Evolutionary conservation across 257 asterid genomes (phyloP).

Genomic region (Penstemon newberryi): DNA sequence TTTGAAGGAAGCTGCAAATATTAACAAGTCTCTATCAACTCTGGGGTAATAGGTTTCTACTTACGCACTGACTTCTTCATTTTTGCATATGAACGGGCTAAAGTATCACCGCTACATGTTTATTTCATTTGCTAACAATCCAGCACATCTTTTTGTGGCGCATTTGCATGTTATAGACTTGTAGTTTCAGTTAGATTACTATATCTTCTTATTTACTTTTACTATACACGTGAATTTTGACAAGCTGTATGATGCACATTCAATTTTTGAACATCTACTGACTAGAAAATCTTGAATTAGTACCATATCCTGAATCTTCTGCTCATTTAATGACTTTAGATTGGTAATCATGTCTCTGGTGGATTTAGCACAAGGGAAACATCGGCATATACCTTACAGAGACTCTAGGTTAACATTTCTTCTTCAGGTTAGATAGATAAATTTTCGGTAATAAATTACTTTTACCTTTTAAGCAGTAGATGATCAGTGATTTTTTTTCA

Average conservation of each 20-base stretch:
- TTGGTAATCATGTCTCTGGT: conserved; percentile 83
- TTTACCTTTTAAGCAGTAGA: conserved; percentile 20
- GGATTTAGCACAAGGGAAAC: conserved; percentile 85
- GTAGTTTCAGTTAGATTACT: conserved; percentile 3
- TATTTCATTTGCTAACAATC: conserved; percentile 1
- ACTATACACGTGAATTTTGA: conserved; percentile 1
- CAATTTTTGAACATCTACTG: conserved; percentile 2
- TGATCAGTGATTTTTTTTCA: conserved; percentile 15
- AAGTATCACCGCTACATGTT: neutral
- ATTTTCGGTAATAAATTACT: neutral
- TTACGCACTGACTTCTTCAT: neutral
- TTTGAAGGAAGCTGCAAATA: conserved; percentile 86
- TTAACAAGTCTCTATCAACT: conserved; percentile 83
- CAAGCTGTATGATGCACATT: neutral
- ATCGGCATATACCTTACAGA: conserved; percentile 81
- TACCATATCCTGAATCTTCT: conserved; percentile 23
- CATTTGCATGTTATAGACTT: conserved; percentile 6
- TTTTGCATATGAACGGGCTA: neutral
- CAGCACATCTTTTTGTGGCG: neutral
- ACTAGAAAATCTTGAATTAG: conserved; percentile 10
- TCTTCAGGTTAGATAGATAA: conserved; percentile 66
- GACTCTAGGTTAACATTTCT: conserved; percentile 91
- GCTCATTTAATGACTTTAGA: conserved; percentile 40
- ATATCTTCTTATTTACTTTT: neutral
- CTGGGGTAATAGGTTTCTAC: conserved; percentile 59